Percentiles rank a stretch among this genome's conserved stretches.
These are phyloP conservation scores for Starmerella gropengiesseri DNA, from an alignment of 805 yeast species.

Conservation along the genomic window DNA sequence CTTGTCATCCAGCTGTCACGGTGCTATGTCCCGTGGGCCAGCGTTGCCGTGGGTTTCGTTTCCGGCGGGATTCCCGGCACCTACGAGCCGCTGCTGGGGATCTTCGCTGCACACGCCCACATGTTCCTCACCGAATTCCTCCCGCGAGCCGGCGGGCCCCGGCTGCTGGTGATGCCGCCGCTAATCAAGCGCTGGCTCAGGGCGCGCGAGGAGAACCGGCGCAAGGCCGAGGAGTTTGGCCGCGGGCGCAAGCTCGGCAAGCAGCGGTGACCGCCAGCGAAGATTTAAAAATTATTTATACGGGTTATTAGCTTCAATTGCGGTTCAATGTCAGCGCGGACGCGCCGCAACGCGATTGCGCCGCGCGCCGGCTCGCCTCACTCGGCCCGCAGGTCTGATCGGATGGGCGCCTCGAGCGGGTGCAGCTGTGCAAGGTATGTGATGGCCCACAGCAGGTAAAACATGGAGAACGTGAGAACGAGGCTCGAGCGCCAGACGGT, in stretches of 20 bases:
- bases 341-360: background rate
- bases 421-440: constrained; percentile 79
- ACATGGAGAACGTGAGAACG: constrained; percentile 60
- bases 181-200: background rate
- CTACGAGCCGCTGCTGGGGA: constrained; percentile 26
- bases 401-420: constrained; percentile 81
- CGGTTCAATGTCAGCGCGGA: background rate
- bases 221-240: constrained; percentile 18
- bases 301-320: background rate
- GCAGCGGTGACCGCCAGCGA: no score
- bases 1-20: constrained; percentile 28
- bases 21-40: constrained; percentile 28
- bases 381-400: constrained; percentile 85
- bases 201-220: constrained; percentile 6
- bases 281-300: background rate
- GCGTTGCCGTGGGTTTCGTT: constrained; percentile 24
- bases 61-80: constrained; percentile 25
- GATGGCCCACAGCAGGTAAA: constrained; percentile 84
- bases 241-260: constrained; percentile 26
- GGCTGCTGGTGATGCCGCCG: constrained; percentile 11
- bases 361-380: constrained; percentile 20
- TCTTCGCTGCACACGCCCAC: constrained; percentile 29
- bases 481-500: constrained; percentile 63
- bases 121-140: constrained; percentile 26
- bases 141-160: constrained; percentile 27